phyloP scores from a whole-genome alignment of 768 basidiomycete genomes.

The Boletus reticulatus region DNA sequence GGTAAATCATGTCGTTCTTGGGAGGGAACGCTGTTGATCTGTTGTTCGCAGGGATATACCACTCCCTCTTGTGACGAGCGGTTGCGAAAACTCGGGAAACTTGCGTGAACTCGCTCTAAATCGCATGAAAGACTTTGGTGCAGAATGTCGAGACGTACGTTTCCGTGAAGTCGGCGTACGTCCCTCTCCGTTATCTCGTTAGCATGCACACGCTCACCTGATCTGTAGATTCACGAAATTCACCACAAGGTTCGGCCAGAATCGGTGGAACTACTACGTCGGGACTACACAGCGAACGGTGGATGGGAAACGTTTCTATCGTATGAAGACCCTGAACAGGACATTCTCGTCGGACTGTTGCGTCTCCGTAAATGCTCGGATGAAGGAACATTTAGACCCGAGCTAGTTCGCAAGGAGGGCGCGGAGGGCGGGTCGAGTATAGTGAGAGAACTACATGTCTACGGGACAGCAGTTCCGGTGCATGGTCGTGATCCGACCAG shows the following conservation, averaged over 20 bases:
- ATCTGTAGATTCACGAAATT: slow-evolving; percentile 87
- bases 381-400: slow-evolving; percentile 94
- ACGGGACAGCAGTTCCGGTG: slow-evolving; percentile 96
- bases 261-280: slow-evolving; percentile 89
- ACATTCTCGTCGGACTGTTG: slow-evolving; percentile 92
- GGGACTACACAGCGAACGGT: slow-evolving; percentile 96
- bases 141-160: slow-evolving; percentile 94
- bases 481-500: slow-evolving; percentile 97
- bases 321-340: slow-evolving; percentile 96
- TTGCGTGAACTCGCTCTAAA: slow-evolving; percentile 93
- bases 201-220: neutral
- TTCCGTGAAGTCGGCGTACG: slow-evolving; percentile 97
- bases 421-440: slow-evolving; percentile 85
- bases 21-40: neutral
- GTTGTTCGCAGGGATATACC: slow-evolving; percentile 78
- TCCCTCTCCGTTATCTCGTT: slow-evolving; percentile 9
- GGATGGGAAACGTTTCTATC: slow-evolving; percentile 99
- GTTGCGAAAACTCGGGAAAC: slow-evolving; percentile 97
- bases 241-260: slow-evolving; percentile 97
- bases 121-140: slow-evolving; percentile 99
- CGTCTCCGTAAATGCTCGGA: slow-evolving; percentile 94
- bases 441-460: slow-evolving; percentile 94
- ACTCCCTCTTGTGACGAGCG: slow-evolving; percentile 91
- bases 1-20: slow-evolving; percentile 43
- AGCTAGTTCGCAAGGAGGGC: slow-evolving; percentile 69